Evolutionary conservation across 164 flowering plant species (phyloP).

Genomic region (Magnolia changhungtana): DNA sequence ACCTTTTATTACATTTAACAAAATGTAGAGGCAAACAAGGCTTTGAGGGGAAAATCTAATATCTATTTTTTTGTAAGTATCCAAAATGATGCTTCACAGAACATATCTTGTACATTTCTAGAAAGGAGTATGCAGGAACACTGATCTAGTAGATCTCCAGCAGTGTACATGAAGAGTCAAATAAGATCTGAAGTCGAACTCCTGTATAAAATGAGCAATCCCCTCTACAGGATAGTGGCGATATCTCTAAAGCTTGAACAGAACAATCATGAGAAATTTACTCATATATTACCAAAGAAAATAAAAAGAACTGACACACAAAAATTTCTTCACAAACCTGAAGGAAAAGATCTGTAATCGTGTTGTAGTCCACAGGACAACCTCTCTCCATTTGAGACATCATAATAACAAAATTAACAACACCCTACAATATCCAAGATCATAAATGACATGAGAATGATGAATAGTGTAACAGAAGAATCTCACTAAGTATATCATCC

Average conservation of each 20-base stretch:
- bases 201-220: background rate
- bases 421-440: conserved; percentile 53
- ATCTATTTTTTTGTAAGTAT: background rate
- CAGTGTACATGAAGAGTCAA: background rate
- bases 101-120: background rate
- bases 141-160: background rate
- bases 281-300: background rate
- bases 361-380: conserved; percentile 93
- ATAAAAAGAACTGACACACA: background rate
- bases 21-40: too few species aligned
- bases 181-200: background rate
- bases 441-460: background rate
- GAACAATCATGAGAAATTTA: background rate
- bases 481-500: background rate
- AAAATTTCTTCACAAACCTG: conserved; percentile 46
- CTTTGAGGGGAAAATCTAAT: too few species aligned
- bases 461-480: background rate
- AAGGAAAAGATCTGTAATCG: conserved; percentile 93
- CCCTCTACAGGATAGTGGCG: background rate
- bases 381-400: conserved; percentile 99
- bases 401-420: conserved; percentile 96
- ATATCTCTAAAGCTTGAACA: background rate
- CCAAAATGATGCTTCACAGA: background rate
- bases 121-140: background rate
- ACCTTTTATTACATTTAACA: too few species aligned